These are phyloP conservation scores for Neonectria hederae DNA, from an alignment of 2,329 filamentous ascomycete genomes.

Conservation along the genomic window DNA sequence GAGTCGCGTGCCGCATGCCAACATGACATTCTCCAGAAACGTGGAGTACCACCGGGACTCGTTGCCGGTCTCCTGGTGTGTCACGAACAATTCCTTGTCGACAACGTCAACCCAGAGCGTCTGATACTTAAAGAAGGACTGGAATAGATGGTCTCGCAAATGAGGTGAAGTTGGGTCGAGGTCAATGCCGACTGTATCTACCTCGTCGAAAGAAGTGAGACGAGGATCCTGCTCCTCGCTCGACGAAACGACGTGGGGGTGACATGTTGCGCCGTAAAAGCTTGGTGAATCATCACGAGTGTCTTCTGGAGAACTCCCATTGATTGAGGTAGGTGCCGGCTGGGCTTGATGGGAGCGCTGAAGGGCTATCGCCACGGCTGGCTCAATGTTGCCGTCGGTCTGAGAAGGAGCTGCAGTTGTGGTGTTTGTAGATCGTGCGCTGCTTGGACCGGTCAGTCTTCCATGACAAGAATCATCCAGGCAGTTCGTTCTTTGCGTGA, in stretches of 20 bases:
- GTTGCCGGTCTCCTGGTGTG: neutral
- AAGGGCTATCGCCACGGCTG: neutral
- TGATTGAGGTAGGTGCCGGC: neutral
- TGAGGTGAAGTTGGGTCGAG: slow-evolving; percentile 15
- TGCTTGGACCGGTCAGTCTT: slow-evolving; percentile 2
- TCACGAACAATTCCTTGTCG: slow-evolving; percentile 7
- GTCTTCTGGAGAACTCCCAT: neutral
- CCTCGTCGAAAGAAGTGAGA: neutral
- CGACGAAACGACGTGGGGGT: slow-evolving; percentile 20
- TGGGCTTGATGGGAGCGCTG: neutral
- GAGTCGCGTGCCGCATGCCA: slow-evolving; percentile 18
- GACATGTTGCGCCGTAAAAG: slow-evolving; percentile 23
- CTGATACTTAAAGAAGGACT: slow-evolving; percentile 23
- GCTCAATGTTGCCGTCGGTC: neutral
- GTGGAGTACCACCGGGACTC: slow-evolving; percentile 17
- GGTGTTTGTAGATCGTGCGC: neutral
- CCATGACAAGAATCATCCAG: neutral
- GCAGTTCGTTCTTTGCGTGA: neutral
- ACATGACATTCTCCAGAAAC: slow-evolving; percentile 23
- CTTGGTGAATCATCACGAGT: neutral
- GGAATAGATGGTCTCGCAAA: slow-evolving; percentile 13
- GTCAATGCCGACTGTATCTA: slow-evolving; percentile 16
- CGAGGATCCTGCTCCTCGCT: slow-evolving; percentile 9
- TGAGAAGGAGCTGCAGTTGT: neutral
- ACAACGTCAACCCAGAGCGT: slow-evolving; percentile 27